These are phyloP conservation scores for Sporothrix pallida DNA, from an alignment of 2,329 filamentous ascomycete genomes.

Conservation along the genomic window DNA sequence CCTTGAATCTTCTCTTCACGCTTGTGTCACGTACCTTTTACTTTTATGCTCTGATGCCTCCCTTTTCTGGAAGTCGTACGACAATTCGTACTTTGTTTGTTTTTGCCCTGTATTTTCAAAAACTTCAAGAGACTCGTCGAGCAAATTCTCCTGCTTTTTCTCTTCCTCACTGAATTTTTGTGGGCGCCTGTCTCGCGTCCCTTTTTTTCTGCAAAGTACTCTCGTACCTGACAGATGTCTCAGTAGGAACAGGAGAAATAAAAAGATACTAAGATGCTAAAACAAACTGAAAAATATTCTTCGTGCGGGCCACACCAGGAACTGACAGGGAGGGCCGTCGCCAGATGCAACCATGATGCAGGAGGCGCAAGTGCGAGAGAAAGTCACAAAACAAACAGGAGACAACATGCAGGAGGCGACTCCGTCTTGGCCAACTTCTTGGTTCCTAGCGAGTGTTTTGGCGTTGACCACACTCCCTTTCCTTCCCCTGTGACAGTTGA, in stretches of 20 bases:
- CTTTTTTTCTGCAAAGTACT: slow-evolving; percentile 24
- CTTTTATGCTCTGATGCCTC: neutral
- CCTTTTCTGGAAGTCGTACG: neutral
- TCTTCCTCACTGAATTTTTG: neutral
- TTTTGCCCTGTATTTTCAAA: slow-evolving; percentile 10
- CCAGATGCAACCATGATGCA: slow-evolving; percentile 19
- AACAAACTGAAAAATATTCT: neutral
- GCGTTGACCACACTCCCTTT: neutral
- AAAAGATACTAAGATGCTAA: neutral
- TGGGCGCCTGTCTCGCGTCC: slow-evolving; percentile 1
- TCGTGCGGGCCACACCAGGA: slow-evolving; percentile 15
- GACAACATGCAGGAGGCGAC: slow-evolving; percentile 13
- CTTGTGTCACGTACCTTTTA: neutral
- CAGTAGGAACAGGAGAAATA: slow-evolving; percentile 13
- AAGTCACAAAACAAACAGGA: neutral
- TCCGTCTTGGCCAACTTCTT: neutral
- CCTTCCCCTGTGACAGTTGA: slow-evolving; percentile 4
- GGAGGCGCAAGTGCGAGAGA: slow-evolving; percentile 14
- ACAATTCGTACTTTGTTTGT: neutral
- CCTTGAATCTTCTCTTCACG: neutral
- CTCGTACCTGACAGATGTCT: slow-evolving; percentile 25
- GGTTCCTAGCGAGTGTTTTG: slow-evolving; percentile 1
- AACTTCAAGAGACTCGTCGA: neutral
- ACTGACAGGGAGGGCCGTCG: neutral
- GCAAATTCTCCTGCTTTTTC: neutral